Conservation (phyloP, 306 rosid genomes). For the Sindora glabra region DNA sequence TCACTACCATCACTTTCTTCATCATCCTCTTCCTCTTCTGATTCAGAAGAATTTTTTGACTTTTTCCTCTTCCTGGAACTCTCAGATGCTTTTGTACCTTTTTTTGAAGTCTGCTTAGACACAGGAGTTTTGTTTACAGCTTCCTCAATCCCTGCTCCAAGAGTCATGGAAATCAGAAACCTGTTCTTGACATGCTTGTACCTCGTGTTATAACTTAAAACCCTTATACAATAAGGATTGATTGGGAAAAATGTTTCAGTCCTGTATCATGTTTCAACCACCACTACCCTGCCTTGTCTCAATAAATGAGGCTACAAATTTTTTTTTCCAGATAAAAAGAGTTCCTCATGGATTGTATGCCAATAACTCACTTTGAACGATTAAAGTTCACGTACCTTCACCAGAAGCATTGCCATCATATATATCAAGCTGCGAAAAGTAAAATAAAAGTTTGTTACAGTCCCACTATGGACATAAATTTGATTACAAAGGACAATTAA, state of each 20-base stretch:
- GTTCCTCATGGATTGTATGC: too few species aligned
- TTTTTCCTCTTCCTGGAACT: constrained; percentile 75
- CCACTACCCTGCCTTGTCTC: too few species aligned
- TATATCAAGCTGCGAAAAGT: constrained; percentile 62
- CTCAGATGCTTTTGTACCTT: constrained; percentile 48
- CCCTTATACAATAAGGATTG: background rate
- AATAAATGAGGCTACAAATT: too few species aligned
- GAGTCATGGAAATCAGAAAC: background rate
- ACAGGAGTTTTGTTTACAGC: constrained; percentile 22
- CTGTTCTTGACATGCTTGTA: too few species aligned
- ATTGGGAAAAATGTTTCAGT: too few species aligned
- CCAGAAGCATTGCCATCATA: constrained; percentile 70
- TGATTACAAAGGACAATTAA: background rate
- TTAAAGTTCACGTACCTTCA: constrained; percentile 53
- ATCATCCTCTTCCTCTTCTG: constrained; percentile 46
- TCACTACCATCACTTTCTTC: constrained; percentile 49
- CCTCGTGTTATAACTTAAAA: too few species aligned
- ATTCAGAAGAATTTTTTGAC: constrained; percentile 54
- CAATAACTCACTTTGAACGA: constrained; percentile 1
- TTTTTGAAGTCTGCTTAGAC: constrained; percentile 59
- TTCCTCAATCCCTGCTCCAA: constrained; percentile 42
- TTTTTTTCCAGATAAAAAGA: too few species aligned
- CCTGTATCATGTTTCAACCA: too few species aligned
- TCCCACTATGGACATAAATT: background rate
- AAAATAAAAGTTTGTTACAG: constrained; percentile 10